Base-by-base conservation (phyloP, 805 yeast species). In the Tetrapisispora phaffii region DNA sequence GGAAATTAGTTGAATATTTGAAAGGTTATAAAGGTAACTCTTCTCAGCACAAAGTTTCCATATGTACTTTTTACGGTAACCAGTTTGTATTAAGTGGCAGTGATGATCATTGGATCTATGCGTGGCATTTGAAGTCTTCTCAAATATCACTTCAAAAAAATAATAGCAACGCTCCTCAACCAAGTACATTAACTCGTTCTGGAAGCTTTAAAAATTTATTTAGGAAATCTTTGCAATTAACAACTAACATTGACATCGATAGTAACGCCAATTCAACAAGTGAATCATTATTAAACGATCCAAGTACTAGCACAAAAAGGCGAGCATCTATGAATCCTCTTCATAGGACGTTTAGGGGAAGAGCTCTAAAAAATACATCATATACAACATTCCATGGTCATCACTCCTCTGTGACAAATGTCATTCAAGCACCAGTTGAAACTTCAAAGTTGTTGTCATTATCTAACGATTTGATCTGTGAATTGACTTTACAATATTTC, bases 101-200 rank as follows among this genome's bases (percentile, higher is more conserved):
- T 9, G 97, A 89, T 60, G 90, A 89, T 63, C 85, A 84, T 52
- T 79, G 88, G 79, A 76, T 85, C 10, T 88, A 88, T 58, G 65
- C 86, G 7, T 89, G 97, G 97, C 73, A 12, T 7, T 24, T 40
- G 12, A 33, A 40, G 9, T 39, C 42, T 7, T 40, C 37, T 5
- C 16, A 24, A 4, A 16, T 38, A 9, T 38, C 41, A 4, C 34
- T 38, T 10, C 32, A 17, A 6, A 38, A 38, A 26, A n/a, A 39
- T 29, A 31, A 21, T 7, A 26, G 28, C n/a, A 20, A 13, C 23
- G 16, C 17, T 19, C 15, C 34, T 15, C 31, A 38, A 17, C 19
- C 34, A 6, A 20, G 17, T 38, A 28, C 44, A 20, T 16, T 52
- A 23, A 40, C 32, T 8, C 35, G 55, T 24, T 49, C 55, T 1